Percentiles rank a stretch among this genome's conserved stretches.
Evolutionary conservation across 495 filamentous ascomycete species (phyloP).

Genomic region (Durotheca rogersii): DNA sequence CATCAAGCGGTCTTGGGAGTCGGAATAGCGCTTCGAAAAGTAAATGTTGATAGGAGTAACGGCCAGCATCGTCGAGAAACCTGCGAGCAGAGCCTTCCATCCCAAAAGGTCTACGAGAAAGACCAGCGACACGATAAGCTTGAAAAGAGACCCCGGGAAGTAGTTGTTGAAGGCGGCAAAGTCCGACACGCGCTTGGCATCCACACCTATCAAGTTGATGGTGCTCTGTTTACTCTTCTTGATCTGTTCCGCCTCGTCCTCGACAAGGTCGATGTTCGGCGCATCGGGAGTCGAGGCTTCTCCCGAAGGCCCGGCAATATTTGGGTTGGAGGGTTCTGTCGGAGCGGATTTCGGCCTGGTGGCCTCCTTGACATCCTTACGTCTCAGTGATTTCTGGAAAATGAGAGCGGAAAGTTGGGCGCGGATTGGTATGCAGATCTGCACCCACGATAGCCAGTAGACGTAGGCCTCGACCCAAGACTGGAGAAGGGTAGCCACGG

Average conservation of each 20-base stretch:
- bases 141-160: conserved; percentile 61
- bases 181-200: conserved; percentile 70
- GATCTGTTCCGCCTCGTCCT: conserved; percentile 53
- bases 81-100: conserved; percentile 67
- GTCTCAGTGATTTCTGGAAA: conserved; percentile 75
- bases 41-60: conserved; percentile 70
- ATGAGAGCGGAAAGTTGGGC: conserved; percentile 70
- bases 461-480: conserved; percentile 61
- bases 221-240: conserved; percentile 69
- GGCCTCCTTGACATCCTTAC: conserved; percentile 71
- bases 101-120: conserved; percentile 73
- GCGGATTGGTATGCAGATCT: conserved; percentile 64
- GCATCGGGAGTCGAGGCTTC: conserved; percentile 25
- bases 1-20: conserved; percentile 72
- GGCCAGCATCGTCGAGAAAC: conserved; percentile 62
- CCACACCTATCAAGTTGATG: conserved; percentile 78
- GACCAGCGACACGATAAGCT: conserved; percentile 61
- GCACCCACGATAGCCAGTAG: conserved; percentile 66
- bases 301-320: conserved; percentile 26
- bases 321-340: conserved; percentile 26
- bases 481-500: conserved; percentile 55
- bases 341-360: conserved; percentile 39
- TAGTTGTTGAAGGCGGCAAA: conserved; percentile 66
- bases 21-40: conserved; percentile 64
- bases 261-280: conserved; percentile 35